Percentiles rank a stretch among this genome's conserved stretches.
Evolutionary conservation across 495 filamentous ascomycete species (phyloP).

Genomic region (Viridothelium virens): DNA sequence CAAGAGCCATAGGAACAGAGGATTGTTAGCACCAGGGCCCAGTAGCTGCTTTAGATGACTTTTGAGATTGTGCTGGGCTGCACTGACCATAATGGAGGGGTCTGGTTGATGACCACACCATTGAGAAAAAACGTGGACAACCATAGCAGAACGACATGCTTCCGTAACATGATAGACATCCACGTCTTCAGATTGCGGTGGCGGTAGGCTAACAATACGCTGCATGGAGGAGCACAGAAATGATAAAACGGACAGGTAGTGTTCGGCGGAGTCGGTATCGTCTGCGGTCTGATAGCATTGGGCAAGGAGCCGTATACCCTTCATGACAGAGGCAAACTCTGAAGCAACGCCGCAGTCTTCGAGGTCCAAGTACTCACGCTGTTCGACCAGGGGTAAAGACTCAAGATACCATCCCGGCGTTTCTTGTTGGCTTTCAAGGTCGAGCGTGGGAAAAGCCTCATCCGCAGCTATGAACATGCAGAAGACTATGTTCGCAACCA

Average conservation of each 20-base stretch:
- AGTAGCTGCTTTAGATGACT: not conserved
- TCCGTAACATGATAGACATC: not conserved
- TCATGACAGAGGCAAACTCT: slow-evolving; percentile 1
- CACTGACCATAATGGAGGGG: slow-evolving; percentile 2
- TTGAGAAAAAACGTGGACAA: slow-evolving; percentile 6
- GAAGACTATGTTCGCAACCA: slow-evolving; percentile 21
- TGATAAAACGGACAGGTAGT: not conserved
- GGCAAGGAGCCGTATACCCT: not conserved
- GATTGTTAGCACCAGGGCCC: slow-evolving; percentile 3
- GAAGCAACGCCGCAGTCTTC: not conserved
- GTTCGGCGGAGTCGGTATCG: not conserved
- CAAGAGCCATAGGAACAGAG: slow-evolving; percentile 20
- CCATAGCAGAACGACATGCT: not conserved
- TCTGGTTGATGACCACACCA: slow-evolving; percentile 4
- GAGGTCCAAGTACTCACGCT: slow-evolving; percentile 1
- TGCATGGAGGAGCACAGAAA: slow-evolving; percentile 3
- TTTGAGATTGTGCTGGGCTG: slow-evolving; percentile 1
- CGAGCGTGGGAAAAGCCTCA: not conserved
- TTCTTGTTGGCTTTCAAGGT: not conserved
- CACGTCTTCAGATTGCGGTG: not conserved
- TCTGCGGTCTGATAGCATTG: slow-evolving; percentile 3
- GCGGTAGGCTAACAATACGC: not conserved
- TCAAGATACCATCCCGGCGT: not conserved
- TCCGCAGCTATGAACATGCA: slow-evolving; percentile 13
- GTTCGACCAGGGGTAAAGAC: not conserved